A percentile compares a stretch with the other conserved stretches of the same genome.
phyloP scores from a whole-genome alignment of 306 rosid genomes.

The Vicia sativa region DNA sequence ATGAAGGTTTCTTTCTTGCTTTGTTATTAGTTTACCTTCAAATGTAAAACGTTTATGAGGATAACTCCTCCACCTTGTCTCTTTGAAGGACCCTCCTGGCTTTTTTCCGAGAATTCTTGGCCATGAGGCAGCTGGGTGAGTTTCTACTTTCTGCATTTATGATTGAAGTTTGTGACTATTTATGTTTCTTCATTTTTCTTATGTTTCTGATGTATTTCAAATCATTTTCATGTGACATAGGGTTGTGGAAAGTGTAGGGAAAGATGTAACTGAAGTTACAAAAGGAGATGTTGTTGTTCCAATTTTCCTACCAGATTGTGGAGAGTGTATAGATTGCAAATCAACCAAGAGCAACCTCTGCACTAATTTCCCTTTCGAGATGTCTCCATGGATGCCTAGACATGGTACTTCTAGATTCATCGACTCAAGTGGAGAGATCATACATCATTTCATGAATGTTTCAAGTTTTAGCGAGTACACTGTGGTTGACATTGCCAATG shows the following conservation, averaged over 20 bases:
- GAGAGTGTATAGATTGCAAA: constrained; percentile 58
- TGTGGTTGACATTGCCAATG: constrained; percentile 66
- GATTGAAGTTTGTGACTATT: constrained; percentile 4
- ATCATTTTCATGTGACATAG: constrained; percentile 40
- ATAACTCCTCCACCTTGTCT: too few relatives aligned
- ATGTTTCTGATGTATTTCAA: constrained; percentile 22
- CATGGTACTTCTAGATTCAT: constrained; percentile 69
- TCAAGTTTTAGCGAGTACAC: constrained; percentile 82
- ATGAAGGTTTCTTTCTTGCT: constrained; percentile 13
- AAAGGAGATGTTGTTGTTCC: constrained; percentile 75
- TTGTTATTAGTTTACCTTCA: too few relatives aligned
- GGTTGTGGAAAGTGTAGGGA: constrained; percentile 84
- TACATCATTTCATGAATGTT: constrained; percentile 65
- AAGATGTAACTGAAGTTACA: constrained; percentile 58
- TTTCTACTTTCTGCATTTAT: neutral
- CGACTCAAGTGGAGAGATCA: constrained; percentile 56
- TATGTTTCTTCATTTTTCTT: constrained; percentile 14
- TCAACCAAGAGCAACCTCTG: constrained; percentile 56
- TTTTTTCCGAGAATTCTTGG: constrained; percentile 74
- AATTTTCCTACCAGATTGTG: constrained; percentile 67
- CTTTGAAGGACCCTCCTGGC: constrained; percentile 57
- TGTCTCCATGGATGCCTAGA: constrained; percentile 69
- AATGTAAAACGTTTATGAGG: too few relatives aligned
- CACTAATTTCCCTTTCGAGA: constrained; percentile 60
- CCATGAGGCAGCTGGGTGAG: constrained; percentile 81